These are phyloP conservation scores for Chaetomium sp. DNA, from an alignment of 2,329 filamentous ascomycete species.

Conservation along the genomic window DNA sequence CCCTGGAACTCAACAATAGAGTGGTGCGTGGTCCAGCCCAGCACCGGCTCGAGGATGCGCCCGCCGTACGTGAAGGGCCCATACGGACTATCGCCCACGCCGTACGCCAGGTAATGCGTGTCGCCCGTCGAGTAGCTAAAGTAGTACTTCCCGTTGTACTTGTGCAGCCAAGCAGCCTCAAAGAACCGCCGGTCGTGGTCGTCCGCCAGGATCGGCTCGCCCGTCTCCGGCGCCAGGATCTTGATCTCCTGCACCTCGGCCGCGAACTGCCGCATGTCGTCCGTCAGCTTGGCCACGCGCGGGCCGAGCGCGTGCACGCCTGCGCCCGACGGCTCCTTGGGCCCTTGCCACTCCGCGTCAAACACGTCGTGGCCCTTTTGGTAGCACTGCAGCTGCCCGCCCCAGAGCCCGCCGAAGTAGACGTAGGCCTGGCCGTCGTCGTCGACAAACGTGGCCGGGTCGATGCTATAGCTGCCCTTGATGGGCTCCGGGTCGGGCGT, in stretches of 20 bases:
- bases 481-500: constrained; percentile 58
- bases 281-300: constrained; percentile 56
- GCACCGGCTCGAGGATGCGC: constrained; percentile 65
- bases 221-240: constrained; percentile 58
- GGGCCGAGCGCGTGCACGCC: constrained; percentile 56
- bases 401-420: constrained; percentile 77
- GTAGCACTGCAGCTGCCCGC: constrained; percentile 75
- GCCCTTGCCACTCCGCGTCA: constrained; percentile 46
- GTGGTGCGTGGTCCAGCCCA: constrained; percentile 79
- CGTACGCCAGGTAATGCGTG: constrained; percentile 68
- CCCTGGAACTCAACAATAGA: constrained; percentile 68
- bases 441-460: constrained; percentile 70
- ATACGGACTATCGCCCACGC: constrained; percentile 54
- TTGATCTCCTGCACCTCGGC: constrained; percentile 50
- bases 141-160: constrained; percentile 62
- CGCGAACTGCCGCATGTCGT: constrained; percentile 60
- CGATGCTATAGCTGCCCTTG: constrained; percentile 65
- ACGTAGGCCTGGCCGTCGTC: constrained; percentile 56
- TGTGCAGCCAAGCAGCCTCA: constrained; percentile 76
- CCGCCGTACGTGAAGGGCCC: constrained; percentile 70
- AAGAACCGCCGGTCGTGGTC: constrained; percentile 74
- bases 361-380: constrained; percentile 47
- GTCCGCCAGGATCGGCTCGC: constrained; percentile 52
- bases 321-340: constrained; percentile 52
- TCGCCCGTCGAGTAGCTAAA: constrained; percentile 75